These are phyloP conservation scores for Diaporthe destruens DNA, from an alignment of 2,329 filamentous ascomycete species.

Conservation along the genomic window DNA sequence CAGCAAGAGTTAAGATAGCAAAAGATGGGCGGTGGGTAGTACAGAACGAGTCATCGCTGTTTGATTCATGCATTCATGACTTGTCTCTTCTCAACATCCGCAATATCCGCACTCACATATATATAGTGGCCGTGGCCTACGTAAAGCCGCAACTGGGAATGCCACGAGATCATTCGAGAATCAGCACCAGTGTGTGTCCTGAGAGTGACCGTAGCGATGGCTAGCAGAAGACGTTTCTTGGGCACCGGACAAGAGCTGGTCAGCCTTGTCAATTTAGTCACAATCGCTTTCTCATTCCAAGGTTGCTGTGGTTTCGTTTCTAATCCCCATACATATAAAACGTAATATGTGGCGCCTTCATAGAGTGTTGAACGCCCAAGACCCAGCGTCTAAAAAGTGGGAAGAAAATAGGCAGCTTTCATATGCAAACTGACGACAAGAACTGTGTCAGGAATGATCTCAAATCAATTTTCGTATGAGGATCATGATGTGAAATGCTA, in stretches of 20 bases:
- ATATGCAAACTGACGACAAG: not conserved
- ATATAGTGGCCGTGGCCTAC: not conserved
- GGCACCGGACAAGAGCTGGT: too few species aligned
- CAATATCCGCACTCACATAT: not conserved
- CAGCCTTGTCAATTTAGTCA: too few species aligned
- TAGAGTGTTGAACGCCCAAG: too few species aligned
- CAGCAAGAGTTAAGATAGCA: not conserved
- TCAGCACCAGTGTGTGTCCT: not conserved
- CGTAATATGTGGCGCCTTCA: too few species aligned
- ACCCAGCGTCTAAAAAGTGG: too few species aligned
- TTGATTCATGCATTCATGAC: not conserved
- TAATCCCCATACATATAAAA: too few species aligned
- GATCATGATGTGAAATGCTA: not conserved
- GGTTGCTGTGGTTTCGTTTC: too few species aligned
- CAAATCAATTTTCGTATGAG: not conserved
- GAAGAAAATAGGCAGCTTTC: too few species aligned
- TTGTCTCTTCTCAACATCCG: not conserved
- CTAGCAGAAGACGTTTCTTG: too few species aligned
- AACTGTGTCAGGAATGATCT: not conserved
- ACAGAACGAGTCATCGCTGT: not conserved
- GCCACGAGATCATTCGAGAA: not conserved
- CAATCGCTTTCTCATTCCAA: too few species aligned
- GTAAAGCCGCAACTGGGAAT: not conserved
- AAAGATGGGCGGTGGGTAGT: not conserved
- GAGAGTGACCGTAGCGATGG: not conserved